Base-by-base conservation (phyloP, 306 rosid species). In the Gynostemma pentaphyllum region DNA sequence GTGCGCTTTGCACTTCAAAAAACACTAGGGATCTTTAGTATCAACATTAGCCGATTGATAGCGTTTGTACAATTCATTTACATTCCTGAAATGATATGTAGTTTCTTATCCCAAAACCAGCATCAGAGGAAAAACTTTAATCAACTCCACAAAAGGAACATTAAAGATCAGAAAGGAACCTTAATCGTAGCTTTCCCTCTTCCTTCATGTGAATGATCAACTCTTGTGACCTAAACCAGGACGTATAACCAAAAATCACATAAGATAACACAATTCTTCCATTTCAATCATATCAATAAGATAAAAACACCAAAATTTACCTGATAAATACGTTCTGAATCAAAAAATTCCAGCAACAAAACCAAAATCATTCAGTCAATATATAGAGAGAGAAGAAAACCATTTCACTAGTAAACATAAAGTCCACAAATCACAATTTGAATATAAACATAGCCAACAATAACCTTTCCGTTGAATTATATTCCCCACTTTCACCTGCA, bases 181-280 rank as follows among this genome's bases (percentile, higher is more conserved):
- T 92, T 92, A 47, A 88, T 79, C 1, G 86, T 82, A 66, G 98
- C 98, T 80, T 92, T 92, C 62, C 98, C 98, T 78, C 98, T 80
- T 76, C 98, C 98, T 86, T 92, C 98, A 47, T 88, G 96, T 66
- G 95, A 80, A 68, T 86, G 98, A 0, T 92, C 98, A 1, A 82
- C 96, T 85, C 76, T 92, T 44, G 87, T 51, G 67, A 92, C 98
- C 98, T 91, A 71, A 46, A 45, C 45, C 45, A 36, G 15, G 60
- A 21, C 14, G 29, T 30, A 41, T n/a, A 49, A 24, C 3, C 26
- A 55, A 56, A 23, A 13, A 26, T 22, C 15, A 32, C 14, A 32
- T 65, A 34, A 57, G 30, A 65, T 19, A 28, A 32, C 1, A 28
- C 22, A 10, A 21, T 27, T 32, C 7, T 19, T 9, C n/a, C 21